A percentile compares a stretch with the other conserved stretches of the same genome.
Evolutionary conservation across 1,284 basidiomycete genomes (phyloP).

Genomic region (Mixia osmundae): DNA sequence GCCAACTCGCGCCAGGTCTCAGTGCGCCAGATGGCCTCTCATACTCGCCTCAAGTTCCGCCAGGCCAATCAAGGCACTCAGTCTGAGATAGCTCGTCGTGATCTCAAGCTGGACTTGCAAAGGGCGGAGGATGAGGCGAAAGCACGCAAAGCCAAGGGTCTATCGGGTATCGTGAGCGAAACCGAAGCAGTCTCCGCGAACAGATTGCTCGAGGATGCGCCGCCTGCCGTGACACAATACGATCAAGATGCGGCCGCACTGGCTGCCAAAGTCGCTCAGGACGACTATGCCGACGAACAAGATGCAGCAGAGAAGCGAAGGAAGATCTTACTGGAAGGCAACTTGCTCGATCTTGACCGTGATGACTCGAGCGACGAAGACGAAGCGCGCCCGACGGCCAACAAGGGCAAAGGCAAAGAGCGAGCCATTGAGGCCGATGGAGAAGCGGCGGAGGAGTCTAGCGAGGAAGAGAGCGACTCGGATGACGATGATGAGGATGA

Average conservation of each 20-base stretch:
- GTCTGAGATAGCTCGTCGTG: conserved; percentile 45
- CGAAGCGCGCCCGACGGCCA: conserved; percentile 23
- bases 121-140: conserved; percentile 30
- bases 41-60: conserved; percentile 92
- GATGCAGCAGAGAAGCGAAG: conserved; percentile 46
- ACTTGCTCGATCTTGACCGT: conserved; percentile 62
- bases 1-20: conserved; percentile 13
- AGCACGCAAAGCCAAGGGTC: conserved; percentile 49
- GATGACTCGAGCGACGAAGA: conserved; percentile 53
- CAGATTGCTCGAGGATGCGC: conserved; percentile 1
- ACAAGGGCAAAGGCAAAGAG: conserved; percentile 8
- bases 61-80: conserved; percentile 22
- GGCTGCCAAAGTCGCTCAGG: neutral
- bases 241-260: conserved; percentile 1
- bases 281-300: conserved; percentile 33
- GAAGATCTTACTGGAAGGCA: conserved; percentile 54
- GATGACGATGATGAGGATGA: conserved; percentile 58
- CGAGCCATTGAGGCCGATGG: conserved; percentile 2
- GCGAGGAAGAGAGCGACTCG: conserved; percentile 25
- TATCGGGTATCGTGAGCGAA: conserved; percentile 23
- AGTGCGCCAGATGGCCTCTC: conserved; percentile 66
- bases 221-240: neutral
- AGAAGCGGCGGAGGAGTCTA: conserved; percentile 9
- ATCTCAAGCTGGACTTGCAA: conserved; percentile 56
- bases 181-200: no score